Percentiles rank a stretch among this genome's conserved stretches.
These are phyloP conservation scores for Terana coerulea DNA, from an alignment of 768 basidiomycete genomes.

Conservation along the genomic window DNA sequence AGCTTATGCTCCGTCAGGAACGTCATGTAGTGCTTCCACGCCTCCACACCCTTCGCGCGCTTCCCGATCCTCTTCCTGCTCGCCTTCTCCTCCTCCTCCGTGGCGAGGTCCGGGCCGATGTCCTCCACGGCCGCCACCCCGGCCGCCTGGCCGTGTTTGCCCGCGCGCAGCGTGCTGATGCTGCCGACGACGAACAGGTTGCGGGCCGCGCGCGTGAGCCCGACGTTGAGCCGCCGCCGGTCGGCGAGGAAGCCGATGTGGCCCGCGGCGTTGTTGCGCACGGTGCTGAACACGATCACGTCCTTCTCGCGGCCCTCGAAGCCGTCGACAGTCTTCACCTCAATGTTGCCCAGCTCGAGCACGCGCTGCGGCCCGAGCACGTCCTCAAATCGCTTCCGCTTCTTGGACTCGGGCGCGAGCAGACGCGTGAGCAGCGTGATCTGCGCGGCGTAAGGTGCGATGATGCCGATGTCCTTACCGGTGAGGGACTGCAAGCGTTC, in stretches of 20 bases:
- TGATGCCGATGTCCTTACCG: conserved; percentile 84
- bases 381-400: conserved; percentile 48
- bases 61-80: neutral
- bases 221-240: conserved; percentile 82
- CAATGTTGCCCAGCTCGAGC: conserved; percentile 62
- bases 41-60: conserved; percentile 16
- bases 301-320: conserved; percentile 95
- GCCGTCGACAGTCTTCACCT: conserved; percentile 92
- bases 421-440: conserved; percentile 70
- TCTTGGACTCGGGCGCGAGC: conserved; percentile 52
- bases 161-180: conserved; percentile 55
- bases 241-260: conserved; percentile 90
- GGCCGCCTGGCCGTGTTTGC: conserved; percentile 29
- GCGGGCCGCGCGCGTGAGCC: conserved; percentile 82
- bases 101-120: too few species aligned
- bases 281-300: conserved; percentile 88
- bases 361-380: conserved; percentile 65
- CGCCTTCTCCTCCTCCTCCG: neutral
- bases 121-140: neutral
- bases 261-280: conserved; percentile 74
- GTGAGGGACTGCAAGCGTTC: conserved; percentile 30
- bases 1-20: conserved; percentile 14
- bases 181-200: conserved; percentile 82
- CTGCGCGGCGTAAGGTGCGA: conserved; percentile 89
- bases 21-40: conserved; percentile 17